A percentile compares a stretch with the other conserved stretches of the same genome.
Evolutionary conservation across 352 stramenopile species (phyloP).

Genomic region (Globisporangium lucens): DNA sequence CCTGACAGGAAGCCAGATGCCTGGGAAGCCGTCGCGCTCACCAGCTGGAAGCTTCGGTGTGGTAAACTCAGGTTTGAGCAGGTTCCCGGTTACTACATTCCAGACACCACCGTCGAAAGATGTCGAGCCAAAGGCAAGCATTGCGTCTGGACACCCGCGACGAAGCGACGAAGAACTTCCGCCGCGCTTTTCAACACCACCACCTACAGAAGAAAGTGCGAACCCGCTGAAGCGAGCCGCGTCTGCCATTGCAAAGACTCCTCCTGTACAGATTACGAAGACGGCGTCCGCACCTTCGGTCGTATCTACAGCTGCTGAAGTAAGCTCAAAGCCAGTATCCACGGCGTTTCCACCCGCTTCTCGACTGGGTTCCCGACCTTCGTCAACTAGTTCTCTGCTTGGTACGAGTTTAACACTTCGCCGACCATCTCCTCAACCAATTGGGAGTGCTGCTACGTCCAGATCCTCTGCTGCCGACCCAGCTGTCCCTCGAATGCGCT

Average conservation of each 20-base stretch:
- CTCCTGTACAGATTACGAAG: conserved; percentile 15
- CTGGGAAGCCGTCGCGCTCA: conserved; percentile 10
- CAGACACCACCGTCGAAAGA: background rate
- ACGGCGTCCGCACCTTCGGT: conserved; percentile 1
- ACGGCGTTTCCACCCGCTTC: conserved; percentile 9
- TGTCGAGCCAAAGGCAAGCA: background rate
- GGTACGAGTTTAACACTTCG: conserved; percentile 13
- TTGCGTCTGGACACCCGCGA: background rate
- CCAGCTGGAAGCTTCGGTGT: conserved; percentile 15
- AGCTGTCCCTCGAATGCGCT: conserved; percentile 3
- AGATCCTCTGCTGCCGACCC: background rate
- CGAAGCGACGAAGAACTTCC: background rate
- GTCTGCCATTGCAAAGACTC: conserved; percentile 30
- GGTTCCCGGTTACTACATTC: conserved; percentile 6
- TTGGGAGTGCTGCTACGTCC: background rate
- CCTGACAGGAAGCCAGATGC: conserved; percentile 10
- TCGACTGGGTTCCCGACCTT: conserved; percentile 10
- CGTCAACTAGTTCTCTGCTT: conserved; percentile 6
- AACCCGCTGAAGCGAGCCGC: conserved; percentile 33
- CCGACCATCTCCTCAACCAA: conserved; percentile 3
- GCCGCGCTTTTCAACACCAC: conserved; percentile 11
- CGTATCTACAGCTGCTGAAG: background rate
- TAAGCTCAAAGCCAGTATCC: background rate
- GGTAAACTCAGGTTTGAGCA: background rate
- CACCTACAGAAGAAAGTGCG: conserved; percentile 12